Conservation (phyloP, 345 rosid species). For the Erodium maritimum region DNA sequence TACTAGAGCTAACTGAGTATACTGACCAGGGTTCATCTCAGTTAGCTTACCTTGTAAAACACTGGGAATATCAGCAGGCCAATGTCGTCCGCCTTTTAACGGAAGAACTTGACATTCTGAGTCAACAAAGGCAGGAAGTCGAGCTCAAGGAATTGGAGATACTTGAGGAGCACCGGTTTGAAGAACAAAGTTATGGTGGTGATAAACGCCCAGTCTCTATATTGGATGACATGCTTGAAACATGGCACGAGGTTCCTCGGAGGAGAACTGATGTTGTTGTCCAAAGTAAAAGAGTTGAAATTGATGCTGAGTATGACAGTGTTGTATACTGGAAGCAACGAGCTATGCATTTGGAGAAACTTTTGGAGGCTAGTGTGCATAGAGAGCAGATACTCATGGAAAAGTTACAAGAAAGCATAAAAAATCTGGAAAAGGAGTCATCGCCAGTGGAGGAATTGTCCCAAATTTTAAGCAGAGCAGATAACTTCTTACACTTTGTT, state of each 20-base stretch:
- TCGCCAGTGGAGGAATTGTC: constrained; percentile 82
- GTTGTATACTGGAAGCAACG: constrained; percentile 71
- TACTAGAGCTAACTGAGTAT: constrained; percentile 39
- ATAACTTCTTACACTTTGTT: constrained; percentile 83
- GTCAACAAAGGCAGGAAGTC: constrained; percentile 64
- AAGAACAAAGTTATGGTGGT: constrained; percentile 39
- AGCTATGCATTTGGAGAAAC: constrained; percentile 41
- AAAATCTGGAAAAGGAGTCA: constrained; percentile 50
- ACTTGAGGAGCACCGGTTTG: constrained; percentile 76
- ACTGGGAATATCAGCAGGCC: constrained; percentile 78
- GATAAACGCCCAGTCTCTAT: constrained; percentile 53
- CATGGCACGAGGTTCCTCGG: constrained; percentile 40
- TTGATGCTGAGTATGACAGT: constrained; percentile 63
- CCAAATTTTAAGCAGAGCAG: constrained; percentile 78
- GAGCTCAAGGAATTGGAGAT: constrained; percentile 81
- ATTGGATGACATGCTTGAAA: constrained; percentile 37
- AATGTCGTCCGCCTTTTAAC: constrained; percentile 60
- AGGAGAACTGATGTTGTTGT: constrained; percentile 49
- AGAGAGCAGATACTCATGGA: constrained; percentile 59
- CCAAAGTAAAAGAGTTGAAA: constrained; percentile 44
- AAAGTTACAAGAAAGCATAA: constrained; percentile 59
- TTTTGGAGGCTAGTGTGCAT: constrained; percentile 62
- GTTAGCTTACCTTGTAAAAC: constrained; percentile 66
- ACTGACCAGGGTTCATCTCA: constrained; percentile 79
- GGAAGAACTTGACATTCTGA: constrained; percentile 76